These are phyloP conservation scores for Agastache rugosa DNA, from an alignment of 257 asterid species.

Conservation along the genomic window DNA sequence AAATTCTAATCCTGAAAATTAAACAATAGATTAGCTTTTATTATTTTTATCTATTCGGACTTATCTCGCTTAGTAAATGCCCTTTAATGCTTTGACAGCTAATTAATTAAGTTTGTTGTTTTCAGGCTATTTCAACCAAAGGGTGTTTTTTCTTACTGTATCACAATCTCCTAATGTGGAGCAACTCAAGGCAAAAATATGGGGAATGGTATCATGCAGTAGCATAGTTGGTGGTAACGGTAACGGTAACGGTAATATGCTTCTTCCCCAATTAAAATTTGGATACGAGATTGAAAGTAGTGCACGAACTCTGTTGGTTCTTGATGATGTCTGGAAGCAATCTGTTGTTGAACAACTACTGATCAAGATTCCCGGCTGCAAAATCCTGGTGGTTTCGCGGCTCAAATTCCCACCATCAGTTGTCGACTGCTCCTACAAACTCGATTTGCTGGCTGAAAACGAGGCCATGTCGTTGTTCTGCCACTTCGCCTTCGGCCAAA, in stretches of 20 bases:
- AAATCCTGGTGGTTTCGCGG: slow-evolving; percentile 79
- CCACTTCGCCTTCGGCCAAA: slow-evolving; percentile 79
- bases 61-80: too few species aligned
- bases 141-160: slow-evolving; percentile 72
- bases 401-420: slow-evolving; percentile 67
- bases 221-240: slow-evolving; percentile 25
- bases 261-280: slow-evolving; percentile 49
- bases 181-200: slow-evolving; percentile 62
- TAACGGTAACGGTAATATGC: slow-evolving; percentile 21
- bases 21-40: too few species aligned
- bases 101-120: background rate
- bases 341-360: slow-evolving; percentile 69
- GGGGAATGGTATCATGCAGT: slow-evolving; percentile 66
- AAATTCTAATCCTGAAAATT: too few species aligned
- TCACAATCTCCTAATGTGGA: slow-evolving; percentile 94
- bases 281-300: slow-evolving; percentile 38
- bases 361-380: slow-evolving; percentile 72
- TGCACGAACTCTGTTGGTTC: slow-evolving; percentile 57
- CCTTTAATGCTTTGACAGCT: too few species aligned
- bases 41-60: too few species aligned
- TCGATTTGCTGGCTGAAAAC: slow-evolving; percentile 73
- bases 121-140: slow-evolving; percentile 71
- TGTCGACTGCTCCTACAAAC: slow-evolving; percentile 61
- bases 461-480: slow-evolving; percentile 82
- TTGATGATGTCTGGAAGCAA: slow-evolving; percentile 91